These are phyloP conservation scores for Teratosphaeria zuluensis DNA, from an alignment of 2,329 filamentous ascomycete genomes.

Conservation along the genomic window DNA sequence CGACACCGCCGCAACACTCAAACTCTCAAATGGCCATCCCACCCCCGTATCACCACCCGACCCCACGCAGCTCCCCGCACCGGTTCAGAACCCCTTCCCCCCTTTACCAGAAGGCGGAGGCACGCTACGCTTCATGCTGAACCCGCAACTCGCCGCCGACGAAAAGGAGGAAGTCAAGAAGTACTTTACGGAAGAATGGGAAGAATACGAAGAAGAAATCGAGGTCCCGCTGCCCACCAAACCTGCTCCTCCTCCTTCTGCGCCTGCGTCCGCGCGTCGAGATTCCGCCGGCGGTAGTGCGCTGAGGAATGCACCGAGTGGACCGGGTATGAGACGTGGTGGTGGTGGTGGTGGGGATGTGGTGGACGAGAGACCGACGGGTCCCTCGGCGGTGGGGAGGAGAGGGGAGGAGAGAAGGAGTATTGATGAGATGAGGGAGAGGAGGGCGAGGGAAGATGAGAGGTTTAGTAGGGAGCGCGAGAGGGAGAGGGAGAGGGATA, in stretches of 20 bases:
- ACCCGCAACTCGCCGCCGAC: conserved; percentile 73
- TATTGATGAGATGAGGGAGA: neutral
- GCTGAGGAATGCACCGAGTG: neutral
- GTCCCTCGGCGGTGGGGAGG: neutral
- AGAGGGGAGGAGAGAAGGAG: neutral
- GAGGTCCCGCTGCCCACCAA: conserved; percentile 52
- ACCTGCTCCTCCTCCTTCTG: conserved; percentile 29
- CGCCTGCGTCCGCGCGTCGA: conserved; percentile 8
- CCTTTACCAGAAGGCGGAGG: conserved; percentile 10
- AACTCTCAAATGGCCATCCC: conserved; percentile 24
- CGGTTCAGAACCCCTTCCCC: conserved; percentile 9
- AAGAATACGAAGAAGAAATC: conserved; percentile 79
- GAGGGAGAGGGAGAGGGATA: neutral
- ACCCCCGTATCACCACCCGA: conserved; percentile 25
- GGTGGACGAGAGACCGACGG: neutral
- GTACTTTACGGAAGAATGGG: conserved; percentile 68
- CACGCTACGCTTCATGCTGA: conserved; percentile 30
- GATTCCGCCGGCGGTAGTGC: neutral
- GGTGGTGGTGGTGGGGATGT: no score
- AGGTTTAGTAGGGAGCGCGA: neutral
- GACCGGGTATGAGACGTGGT: neutral
- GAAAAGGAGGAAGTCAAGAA: conserved; percentile 70
- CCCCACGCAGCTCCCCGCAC: conserved; percentile 10
- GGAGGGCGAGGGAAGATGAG: neutral
- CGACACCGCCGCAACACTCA: conserved; percentile 10